These are phyloP conservation scores for Curvularia eragrostidis DNA, from an alignment of 2,329 filamentous ascomycete genomes.

Conservation along the genomic window DNA sequence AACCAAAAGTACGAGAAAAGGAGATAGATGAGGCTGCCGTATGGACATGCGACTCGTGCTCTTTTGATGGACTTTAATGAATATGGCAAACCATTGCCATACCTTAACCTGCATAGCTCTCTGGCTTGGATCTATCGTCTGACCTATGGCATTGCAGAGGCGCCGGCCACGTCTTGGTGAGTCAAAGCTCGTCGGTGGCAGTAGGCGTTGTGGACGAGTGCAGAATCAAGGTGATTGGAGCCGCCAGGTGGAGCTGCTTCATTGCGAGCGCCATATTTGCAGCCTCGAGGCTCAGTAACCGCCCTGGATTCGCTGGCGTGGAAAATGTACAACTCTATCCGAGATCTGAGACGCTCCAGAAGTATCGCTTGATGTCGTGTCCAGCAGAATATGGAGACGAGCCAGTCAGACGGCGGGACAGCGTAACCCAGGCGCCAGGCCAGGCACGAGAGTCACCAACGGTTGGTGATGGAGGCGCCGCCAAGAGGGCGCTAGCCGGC, in stretches of 20 bases:
- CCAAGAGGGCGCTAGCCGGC: constrained; percentile 18
- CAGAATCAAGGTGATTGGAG: constrained; percentile 44
- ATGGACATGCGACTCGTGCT: constrained; percentile 38
- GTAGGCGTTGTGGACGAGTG: constrained; percentile 32
- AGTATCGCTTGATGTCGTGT: constrained; percentile 39
- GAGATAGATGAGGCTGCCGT: constrained; percentile 28
- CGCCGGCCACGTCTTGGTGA: constrained; percentile 34
- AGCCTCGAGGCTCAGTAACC: constrained; percentile 44
- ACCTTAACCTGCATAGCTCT: constrained; percentile 36
- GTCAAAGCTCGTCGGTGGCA: constrained; percentile 34
- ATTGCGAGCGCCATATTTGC: constrained; percentile 43
- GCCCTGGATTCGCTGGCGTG: constrained; percentile 47
- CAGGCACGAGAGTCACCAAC: constrained; percentile 30
- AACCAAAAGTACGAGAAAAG: constrained; percentile 21
- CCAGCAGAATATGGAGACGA: constrained; percentile 29
- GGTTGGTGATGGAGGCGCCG: constrained; percentile 21
- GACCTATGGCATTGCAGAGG: constrained; percentile 37
- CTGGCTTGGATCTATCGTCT: constrained; percentile 21
- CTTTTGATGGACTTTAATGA: constrained; percentile 27
- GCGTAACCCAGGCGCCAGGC: constrained; percentile 33
- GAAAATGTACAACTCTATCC: constrained; percentile 44
- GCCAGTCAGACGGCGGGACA: constrained; percentile 38
- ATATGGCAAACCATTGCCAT: constrained; percentile 31
- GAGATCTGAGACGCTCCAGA: constrained; percentile 48
- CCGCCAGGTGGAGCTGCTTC: constrained; percentile 31